Percentiles rank a stretch among this genome's conserved stretches.
phyloP scores from a whole-genome alignment of 2,329 filamentous ascomycete species.

The Pseudogymnoascus sp. region DNA sequence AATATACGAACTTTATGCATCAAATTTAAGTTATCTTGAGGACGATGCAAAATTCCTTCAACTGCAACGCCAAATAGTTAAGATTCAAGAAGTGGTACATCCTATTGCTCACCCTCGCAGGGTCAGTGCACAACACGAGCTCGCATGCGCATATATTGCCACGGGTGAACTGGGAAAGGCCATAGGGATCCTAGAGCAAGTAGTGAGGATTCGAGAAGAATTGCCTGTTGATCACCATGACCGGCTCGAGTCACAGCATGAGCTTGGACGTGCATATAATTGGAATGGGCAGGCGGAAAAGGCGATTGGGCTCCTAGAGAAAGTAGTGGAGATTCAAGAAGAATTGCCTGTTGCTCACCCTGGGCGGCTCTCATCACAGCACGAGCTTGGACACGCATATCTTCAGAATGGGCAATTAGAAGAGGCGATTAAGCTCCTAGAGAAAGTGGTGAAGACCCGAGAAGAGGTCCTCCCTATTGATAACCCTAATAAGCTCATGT shows the following conservation, averaged over 20 bases:
- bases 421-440: background rate
- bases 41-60: background rate
- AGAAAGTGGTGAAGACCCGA: background rate
- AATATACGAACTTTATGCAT: conserved; percentile 15
- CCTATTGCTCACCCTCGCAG: conserved; percentile 4
- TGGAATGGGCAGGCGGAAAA: background rate
- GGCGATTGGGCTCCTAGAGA: conserved; percentile 12
- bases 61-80: background rate
- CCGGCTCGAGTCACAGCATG: conserved; percentile 10
- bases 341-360: background rate
- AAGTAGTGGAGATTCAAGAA: conserved; percentile 4
- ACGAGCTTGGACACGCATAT: conserved; percentile 9
- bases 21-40: conserved; percentile 9
- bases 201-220: background rate
- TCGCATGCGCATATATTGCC: too few relatives aligned
- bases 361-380: conserved; percentile 2
- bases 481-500: background rate
- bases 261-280: conserved; percentile 6
- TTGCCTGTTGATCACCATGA: background rate
- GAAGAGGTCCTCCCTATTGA: background rate
- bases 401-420: background rate
- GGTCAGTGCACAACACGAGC: too few relatives aligned
- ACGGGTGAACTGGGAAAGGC: too few relatives aligned
- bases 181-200: background rate
- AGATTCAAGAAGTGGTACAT: background rate